phyloP scores from a whole-genome alignment of 1,284 basidiomycete genomes.

The Sanghuangporus sanghuang region DNA sequence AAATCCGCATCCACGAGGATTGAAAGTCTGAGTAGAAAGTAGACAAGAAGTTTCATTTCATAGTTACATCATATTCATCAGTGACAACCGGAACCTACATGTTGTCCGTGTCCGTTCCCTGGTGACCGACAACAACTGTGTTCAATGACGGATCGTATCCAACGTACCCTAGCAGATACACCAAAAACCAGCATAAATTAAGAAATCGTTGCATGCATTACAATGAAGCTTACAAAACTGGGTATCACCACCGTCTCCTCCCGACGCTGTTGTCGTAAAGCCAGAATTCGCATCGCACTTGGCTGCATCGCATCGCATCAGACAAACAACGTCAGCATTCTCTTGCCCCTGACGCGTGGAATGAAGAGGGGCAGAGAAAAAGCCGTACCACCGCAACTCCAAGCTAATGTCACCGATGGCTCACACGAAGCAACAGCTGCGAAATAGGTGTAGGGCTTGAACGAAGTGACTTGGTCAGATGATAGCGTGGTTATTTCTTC shows the following conservation, averaged over 20 bases:
- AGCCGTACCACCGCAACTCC: conserved; percentile 53
- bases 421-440: conserved; percentile 52
- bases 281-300: conserved; percentile 48
- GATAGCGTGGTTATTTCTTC: conserved; percentile 35
- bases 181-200: neutral
- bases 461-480: conserved; percentile 37
- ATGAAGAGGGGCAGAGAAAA: neutral
- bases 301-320: conserved; percentile 26
- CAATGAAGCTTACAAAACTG: conserved; percentile 40
- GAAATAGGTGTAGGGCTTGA: conserved; percentile 49
- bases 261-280: conserved; percentile 53
- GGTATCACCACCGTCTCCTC: conserved; percentile 47
- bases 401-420: conserved; percentile 38
- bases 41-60: neutral
- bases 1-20: conserved; percentile 53
- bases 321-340: neutral
- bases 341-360: neutral
- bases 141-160: conserved; percentile 27
- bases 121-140: conserved; percentile 31
- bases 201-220: conserved; percentile 6
- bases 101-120: conserved; percentile 27
- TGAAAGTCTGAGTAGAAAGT: conserved; percentile 25
- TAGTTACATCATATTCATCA: neutral
- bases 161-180: conserved; percentile 29
- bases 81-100: conserved; percentile 23